phyloP scores from a whole-genome alignment of 495 filamentous ascomycete species.

The Hypoxylon fuscum region DNA sequence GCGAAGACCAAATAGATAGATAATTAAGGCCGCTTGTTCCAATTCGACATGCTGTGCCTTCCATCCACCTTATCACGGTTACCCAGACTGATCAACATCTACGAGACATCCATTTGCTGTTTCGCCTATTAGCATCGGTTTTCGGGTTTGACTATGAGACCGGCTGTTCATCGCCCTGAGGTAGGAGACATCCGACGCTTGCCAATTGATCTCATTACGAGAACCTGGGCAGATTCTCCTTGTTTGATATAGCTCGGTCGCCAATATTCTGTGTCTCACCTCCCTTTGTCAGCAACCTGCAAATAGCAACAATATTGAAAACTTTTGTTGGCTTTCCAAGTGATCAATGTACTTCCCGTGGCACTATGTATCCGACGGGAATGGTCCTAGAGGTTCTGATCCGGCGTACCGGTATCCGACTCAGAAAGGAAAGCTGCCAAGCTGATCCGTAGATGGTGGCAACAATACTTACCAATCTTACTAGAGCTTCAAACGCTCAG shows the following conservation, averaged over 20 bases:
- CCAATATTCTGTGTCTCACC: background rate
- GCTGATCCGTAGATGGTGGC: conserved; percentile 14
- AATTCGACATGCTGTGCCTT: background rate
- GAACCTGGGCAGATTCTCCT: background rate
- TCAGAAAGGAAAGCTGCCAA: conserved; percentile 11
- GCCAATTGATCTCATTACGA: background rate
- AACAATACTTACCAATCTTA: conserved; percentile 12
- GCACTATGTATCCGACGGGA: background rate
- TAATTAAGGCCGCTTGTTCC: background rate
- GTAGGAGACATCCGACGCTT: background rate
- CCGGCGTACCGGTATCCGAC: background rate
- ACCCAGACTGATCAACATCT: background rate
- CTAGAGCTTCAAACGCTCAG: background rate
- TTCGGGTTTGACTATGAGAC: background rate
- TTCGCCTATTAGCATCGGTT: conserved; percentile 1
- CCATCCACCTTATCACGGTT: background rate
- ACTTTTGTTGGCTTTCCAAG: background rate
- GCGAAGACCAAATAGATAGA: background rate
- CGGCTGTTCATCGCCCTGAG: background rate
- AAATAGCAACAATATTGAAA: conserved; percentile 2
- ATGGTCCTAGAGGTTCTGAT: background rate
- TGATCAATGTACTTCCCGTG: background rate
- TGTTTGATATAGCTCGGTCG: background rate
- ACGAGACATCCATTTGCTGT: background rate
- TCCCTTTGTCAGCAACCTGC: background rate